Conservation (phyloP, 2,329 filamentous ascomycete species). For the Aspergillus persii region DNA sequence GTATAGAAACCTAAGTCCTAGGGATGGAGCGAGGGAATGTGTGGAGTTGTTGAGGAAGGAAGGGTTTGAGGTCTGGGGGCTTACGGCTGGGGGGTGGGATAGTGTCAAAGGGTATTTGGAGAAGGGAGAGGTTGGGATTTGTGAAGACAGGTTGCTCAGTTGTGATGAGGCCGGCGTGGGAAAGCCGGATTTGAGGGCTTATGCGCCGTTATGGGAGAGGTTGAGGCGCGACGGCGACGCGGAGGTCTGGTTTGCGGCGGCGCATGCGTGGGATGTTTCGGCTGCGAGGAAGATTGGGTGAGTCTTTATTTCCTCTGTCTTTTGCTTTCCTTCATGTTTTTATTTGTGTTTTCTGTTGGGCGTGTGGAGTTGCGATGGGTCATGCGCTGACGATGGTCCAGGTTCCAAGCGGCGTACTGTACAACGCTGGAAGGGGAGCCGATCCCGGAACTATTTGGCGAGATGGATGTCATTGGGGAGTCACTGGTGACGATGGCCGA, state of each 20-base stretch:
- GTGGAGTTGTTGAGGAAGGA: conserved; percentile 35
- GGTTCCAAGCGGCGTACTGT: conserved; percentile 27
- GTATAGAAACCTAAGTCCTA: conserved; percentile 31
- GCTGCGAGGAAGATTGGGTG: conserved; percentile 26
- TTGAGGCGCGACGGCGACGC: conserved; percentile 9
- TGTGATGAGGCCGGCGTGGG: conserved; percentile 27
- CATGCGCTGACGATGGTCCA: not conserved
- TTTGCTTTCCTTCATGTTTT: not conserved
- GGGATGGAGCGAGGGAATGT: conserved; percentile 38
- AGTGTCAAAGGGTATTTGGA: conserved; percentile 27
- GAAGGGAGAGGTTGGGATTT: conserved; percentile 22
- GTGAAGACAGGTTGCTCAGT: conserved; percentile 24
- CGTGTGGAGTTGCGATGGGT: no score
- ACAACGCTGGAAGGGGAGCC: conserved; percentile 25
- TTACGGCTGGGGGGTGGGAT: conserved; percentile 26
- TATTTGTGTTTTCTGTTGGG: no score
- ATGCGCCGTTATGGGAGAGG: conserved; percentile 21
- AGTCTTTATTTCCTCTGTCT: not conserved
- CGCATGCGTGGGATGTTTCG: conserved; percentile 32
- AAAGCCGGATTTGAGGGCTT: conserved; percentile 27
- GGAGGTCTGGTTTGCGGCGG: conserved; percentile 30
- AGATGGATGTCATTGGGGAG: conserved; percentile 30
- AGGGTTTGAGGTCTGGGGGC: conserved; percentile 29
- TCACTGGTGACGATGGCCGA: conserved; percentile 27
- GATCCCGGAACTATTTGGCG: conserved; percentile 23